Base-by-base conservation (phyloP, 2,329 filamentous ascomycete species). In the Escovopsis sp. region DNA sequence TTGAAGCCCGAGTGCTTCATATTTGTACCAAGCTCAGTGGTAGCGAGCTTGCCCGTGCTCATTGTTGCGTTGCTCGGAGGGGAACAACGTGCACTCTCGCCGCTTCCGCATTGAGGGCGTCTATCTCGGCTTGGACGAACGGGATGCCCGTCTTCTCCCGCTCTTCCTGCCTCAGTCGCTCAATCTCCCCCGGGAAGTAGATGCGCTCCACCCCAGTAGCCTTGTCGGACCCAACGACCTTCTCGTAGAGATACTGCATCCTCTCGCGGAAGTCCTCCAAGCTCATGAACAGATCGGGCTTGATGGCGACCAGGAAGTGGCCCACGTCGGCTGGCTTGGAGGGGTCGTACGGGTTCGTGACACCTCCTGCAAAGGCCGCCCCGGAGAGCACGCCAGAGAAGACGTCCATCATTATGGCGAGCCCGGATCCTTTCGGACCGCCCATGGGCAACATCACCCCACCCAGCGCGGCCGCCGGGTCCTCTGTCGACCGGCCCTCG, bases 381-480 rank as follows among this genome's bases (percentile, higher is more conserved):
- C 84, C 85, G 0, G 82, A 85, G 0, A 91, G 53, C 0, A 84
- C 80, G 0, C 84, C 85, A 0, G 82, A 87, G 55, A 91, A 89
- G 2, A 93, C 81, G 55, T 91, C 84, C 85, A 91, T 91, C 82
- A 87, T 89, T 43, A 91, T 75, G 0, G 82, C 67, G 35, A 91
- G 58, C 0, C 73, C 85, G 2, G 80, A 84, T 0, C 85, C 85
- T 59, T 91, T 91, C 0, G 85, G 83, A 0, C 85, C 85, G 3
- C 84, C 84, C 81, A 91, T 87, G 0, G 85, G 84, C 18, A 89
- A 62, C 85, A 91, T 89, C 4, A 88, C 82, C 1, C 84, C 84
- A 32, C 76, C 73, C 9, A 91, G 62, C 0, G 85, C 85, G 18
- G 68, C 69, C 1, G 68, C 72, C 0, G 85, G 83, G 51, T 91